phyloP scores from a whole-genome alignment of 1,284 basidiomycete species.

The Schizophyllum amplum region DNA sequence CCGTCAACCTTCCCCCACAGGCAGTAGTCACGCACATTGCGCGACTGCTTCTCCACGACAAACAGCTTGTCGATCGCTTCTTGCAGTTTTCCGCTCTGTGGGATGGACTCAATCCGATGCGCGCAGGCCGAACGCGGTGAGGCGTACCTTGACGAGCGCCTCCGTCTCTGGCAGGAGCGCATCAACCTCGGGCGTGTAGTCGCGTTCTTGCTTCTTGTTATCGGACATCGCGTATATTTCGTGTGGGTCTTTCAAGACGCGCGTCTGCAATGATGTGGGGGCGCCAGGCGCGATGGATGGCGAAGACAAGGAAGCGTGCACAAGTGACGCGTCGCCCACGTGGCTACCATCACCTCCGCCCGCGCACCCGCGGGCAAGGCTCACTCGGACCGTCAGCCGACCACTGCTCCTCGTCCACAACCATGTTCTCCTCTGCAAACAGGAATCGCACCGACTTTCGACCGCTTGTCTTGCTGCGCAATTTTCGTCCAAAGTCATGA shows the following conservation, averaged over 20 bases:
- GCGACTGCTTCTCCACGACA: slow-evolving; percentile 88
- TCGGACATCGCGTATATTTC: slow-evolving; percentile 56
- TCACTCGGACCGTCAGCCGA: no score
- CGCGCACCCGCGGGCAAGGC: no score
- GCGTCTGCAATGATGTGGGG: no score
- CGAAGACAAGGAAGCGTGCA: slow-evolving; percentile 13
- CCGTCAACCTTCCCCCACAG: background rate
- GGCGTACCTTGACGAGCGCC: slow-evolving; percentile 45
- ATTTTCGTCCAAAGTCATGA: slow-evolving; percentile 12
- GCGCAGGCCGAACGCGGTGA: slow-evolving; percentile 2
- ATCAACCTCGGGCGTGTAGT: slow-evolving; percentile 67
- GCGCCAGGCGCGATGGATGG: no score
- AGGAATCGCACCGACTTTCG: background rate
- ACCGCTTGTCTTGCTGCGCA: background rate
- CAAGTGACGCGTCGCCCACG: slow-evolving; percentile 63
- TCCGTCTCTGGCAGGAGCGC: slow-evolving; percentile 49
- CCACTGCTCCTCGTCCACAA: no score
- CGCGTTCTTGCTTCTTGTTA: slow-evolving; percentile 72
- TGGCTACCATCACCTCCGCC: no score
- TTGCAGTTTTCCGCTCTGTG: slow-evolving; percentile 65
- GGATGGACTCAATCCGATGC: slow-evolving; percentile 2
- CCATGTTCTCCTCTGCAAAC: no score
- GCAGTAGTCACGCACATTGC: slow-evolving; percentile 62
- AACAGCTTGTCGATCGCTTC: slow-evolving; percentile 89
- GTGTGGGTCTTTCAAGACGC: slow-evolving; percentile 21